These are phyloP conservation scores for Globisporangium barbulae DNA, from an alignment of 352 stramenopile genomes.

Conservation along the genomic window DNA sequence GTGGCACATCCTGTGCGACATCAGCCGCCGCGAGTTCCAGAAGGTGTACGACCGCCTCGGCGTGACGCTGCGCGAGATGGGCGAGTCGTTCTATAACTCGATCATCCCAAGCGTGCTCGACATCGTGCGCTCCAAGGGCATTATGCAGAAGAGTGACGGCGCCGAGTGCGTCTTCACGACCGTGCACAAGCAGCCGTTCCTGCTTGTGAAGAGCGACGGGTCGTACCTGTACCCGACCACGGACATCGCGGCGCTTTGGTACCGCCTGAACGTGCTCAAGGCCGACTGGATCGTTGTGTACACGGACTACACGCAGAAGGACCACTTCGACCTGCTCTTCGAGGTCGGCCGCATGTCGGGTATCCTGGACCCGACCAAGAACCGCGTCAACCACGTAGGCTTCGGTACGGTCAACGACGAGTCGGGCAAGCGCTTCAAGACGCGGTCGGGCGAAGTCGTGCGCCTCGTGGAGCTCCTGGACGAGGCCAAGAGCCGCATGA, in stretches of 20 bases:
- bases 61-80: slow-evolving; percentile 76
- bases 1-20: slow-evolving; percentile 81
- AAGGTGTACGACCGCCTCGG: slow-evolving; percentile 82
- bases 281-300: slow-evolving; percentile 82
- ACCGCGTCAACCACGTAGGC: slow-evolving; percentile 79
- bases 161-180: slow-evolving; percentile 91
- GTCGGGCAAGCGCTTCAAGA: slow-evolving; percentile 96
- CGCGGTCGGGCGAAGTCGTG: slow-evolving; percentile 96
- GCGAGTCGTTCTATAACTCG: slow-evolving; percentile 87
- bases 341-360: slow-evolving; percentile 75
- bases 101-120: slow-evolving; percentile 86
- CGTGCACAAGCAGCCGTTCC: slow-evolving; percentile 87
- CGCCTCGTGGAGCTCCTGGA: slow-evolving; percentile 98
- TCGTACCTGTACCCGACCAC: slow-evolving; percentile 86
- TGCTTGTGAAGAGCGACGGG: slow-evolving; percentile 84
- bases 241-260: slow-evolving; percentile 84
- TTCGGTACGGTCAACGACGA: slow-evolving; percentile 89
- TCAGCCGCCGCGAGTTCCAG: slow-evolving; percentile 82
- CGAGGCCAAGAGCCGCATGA: slow-evolving; percentile 96
- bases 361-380: slow-evolving; percentile 79
- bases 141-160: slow-evolving; percentile 90
- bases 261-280: slow-evolving; percentile 81
- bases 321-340: slow-evolving; percentile 85
- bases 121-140: slow-evolving; percentile 82
- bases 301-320: slow-evolving; percentile 87